Evolutionary conservation across 352 stramenopile genomes (phyloP), one percentile per base, ranked within the genome.

Genomic region (Pythium myriotylum): DNA sequence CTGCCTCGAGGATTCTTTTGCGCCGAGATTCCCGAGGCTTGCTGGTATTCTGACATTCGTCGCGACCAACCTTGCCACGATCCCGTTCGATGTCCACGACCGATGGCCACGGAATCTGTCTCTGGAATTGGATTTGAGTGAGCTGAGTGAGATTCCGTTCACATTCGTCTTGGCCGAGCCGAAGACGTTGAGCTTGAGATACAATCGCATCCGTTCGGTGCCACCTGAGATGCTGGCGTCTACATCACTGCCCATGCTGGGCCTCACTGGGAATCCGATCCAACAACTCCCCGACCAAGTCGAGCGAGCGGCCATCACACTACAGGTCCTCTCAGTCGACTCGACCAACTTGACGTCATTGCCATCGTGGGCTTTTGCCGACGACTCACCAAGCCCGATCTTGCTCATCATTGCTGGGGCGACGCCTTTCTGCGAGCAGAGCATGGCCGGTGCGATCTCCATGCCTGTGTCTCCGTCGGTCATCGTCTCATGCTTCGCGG

Each of bases 61-160:
- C 5, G n/a, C 58, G 3, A 65, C 53, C 1, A 72, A 68, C 37
- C 9, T 72, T 12, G n/a, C 19, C 12, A n/a, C 4, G 1, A 41
- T 72, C 22, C 65, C 59, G 0, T 8, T 23, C 7, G 53, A 66
- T 27, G 27, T 67, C 3, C 35, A 55, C 32, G 17, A 33, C 4
- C 16, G 26, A 17, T 71, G 64, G 64, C 55, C 55, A n/a, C 27
- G 24, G 3, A n/a, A 14, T 12, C 24, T 49, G 1, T 17, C 14
- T 4, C 29, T 55, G 14, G 9, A 2, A 0, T 3, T 55, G 6
- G 43, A 62, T 2, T 23, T 35, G 19, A 47, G 46, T 16, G 4
- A 4, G 10, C 33, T 55, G 12, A 2, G 13, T 10, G 5, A 33
- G 14, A 26, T 47, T 9, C 54, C 41, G 19, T 9, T 40, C 3